Evolutionary conservation across 129 eudicot species (phyloP).

Genomic region (Flaveria brownii): DNA sequence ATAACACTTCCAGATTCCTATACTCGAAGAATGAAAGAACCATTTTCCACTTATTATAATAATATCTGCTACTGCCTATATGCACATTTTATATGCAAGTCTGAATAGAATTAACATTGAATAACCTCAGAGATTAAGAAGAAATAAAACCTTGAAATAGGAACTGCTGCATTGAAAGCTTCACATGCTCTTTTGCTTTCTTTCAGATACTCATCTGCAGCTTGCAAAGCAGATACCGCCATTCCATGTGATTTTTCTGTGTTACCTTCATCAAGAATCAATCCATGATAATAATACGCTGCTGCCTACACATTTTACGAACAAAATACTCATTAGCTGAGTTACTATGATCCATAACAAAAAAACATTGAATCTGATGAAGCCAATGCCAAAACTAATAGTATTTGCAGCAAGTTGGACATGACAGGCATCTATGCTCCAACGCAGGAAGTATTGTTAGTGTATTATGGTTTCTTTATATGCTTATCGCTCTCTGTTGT

Average conservation of each 20-base stretch:
- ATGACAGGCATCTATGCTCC: slow-evolving; percentile 6
- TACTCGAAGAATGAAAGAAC: background rate
- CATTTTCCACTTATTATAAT: background rate
- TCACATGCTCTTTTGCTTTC: slow-evolving; percentile 87
- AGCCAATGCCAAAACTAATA: background rate
- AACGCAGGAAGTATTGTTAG: slow-evolving; percentile 8
- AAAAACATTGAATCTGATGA: background rate
- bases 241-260: slow-evolving; percentile 96
- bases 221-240: slow-evolving; percentile 97
- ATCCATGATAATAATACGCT: slow-evolving; percentile 94
- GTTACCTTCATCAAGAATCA: slow-evolving; percentile 94
- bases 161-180: slow-evolving; percentile 77
- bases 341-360: background rate
- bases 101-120: background rate
- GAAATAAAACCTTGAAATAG: slow-evolving; percentile 67
- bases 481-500: background rate
- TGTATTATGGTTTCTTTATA: background rate
- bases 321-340: background rate
- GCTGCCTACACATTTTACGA: slow-evolving; percentile 61
- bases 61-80: background rate
- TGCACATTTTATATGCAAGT: background rate
- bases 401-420: slow-evolving; percentile 13
- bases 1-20: background rate
- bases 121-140: background rate
- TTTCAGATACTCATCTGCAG: slow-evolving; percentile 95